Evolutionary conservation across 352 stramenopile species (phyloP).

Genomic region (Phytophthora pisi): DNA sequence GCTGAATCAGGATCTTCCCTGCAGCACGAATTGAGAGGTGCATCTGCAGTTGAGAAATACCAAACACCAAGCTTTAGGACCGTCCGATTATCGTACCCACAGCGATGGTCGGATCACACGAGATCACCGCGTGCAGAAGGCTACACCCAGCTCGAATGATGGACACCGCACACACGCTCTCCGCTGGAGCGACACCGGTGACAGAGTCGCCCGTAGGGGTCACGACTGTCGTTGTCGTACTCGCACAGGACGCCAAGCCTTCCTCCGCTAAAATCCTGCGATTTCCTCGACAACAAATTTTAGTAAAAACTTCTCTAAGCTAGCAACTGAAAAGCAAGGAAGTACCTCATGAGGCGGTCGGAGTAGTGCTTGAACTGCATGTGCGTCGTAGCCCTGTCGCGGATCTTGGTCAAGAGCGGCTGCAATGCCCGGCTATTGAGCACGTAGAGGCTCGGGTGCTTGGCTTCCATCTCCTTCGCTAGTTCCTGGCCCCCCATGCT

Average conservation of each 20-base stretch:
- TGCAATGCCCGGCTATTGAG: constrained; percentile 65
- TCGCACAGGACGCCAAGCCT: constrained; percentile 61
- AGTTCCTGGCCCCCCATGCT: constrained; percentile 43
- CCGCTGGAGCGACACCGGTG: constrained; percentile 46
- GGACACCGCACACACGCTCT: constrained; percentile 90
- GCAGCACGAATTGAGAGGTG: neutral
- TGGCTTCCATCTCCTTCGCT: constrained; percentile 51
- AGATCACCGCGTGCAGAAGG: constrained; percentile 88
- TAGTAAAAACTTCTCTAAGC: too few relatives aligned
- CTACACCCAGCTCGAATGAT: constrained; percentile 92
- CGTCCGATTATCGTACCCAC: constrained; percentile 51
- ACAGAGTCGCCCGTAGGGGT: constrained; percentile 68
- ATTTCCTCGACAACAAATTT: neutral
- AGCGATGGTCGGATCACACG: constrained; percentile 73
- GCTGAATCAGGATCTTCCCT: constrained; percentile 97
- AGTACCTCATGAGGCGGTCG: constrained; percentile 74
- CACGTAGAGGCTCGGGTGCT: constrained; percentile 62
- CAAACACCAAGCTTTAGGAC: neutral
- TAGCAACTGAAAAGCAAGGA: too few relatives aligned
- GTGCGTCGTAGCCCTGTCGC: constrained; percentile 60
- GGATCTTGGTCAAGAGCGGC: constrained; percentile 69
- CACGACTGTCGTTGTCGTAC: constrained; percentile 44
- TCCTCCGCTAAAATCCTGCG: constrained; percentile 69
- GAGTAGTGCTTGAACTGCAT: constrained; percentile 77
- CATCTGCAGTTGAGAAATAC: too few relatives aligned